A percentile compares a stretch with the other conserved stretches of the same genome.
Conservation (phyloP, 1,284 basidiomycete genomes). For the Pseudozyma hubeiensis region DNA sequence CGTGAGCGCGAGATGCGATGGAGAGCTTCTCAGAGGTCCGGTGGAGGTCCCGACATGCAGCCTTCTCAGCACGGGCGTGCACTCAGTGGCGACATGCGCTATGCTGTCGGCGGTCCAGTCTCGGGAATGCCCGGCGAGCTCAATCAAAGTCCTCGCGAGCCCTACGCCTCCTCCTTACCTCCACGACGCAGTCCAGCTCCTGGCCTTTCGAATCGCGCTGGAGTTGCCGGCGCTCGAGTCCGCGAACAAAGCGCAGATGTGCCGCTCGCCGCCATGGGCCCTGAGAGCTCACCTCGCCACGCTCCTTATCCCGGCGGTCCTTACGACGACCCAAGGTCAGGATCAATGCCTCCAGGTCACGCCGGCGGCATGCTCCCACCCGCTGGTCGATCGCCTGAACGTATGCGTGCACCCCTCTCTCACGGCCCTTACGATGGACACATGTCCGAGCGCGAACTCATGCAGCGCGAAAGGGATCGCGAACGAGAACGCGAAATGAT, state of each 20-base stretch:
- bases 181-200: constrained; percentile 35
- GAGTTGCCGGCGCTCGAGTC: constrained; percentile 12
- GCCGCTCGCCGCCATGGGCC: constrained; percentile 30
- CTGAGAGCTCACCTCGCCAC: constrained; percentile 37
- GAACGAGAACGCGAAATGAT: constrained; percentile 46
- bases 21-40: constrained; percentile 40
- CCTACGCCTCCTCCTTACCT: constrained; percentile 25
- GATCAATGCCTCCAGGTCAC: constrained; percentile 27
- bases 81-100: constrained; percentile 40
- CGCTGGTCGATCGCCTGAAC: constrained; percentile 43
- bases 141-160: constrained; percentile 34
- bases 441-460: constrained; percentile 39
- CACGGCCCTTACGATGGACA: constrained; percentile 35
- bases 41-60: constrained; percentile 22
- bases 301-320: constrained; percentile 25
- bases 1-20: constrained; percentile 49
- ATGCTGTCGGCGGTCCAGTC: constrained; percentile 19
- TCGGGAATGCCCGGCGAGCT: constrained; percentile 30
- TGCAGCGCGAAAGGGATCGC: constrained; percentile 36
- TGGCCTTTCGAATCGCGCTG: constrained; percentile 17
- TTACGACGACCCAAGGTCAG: constrained; percentile 42
- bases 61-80: constrained; percentile 22
- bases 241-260: constrained; percentile 45
- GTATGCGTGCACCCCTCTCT: constrained; percentile 39
- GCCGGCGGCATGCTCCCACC: constrained; percentile 37